These are phyloP conservation scores for Lichtheimia corymbifera DNA, from an alignment of 371 early-diverging fungal genomes.

Conservation along the genomic window DNA sequence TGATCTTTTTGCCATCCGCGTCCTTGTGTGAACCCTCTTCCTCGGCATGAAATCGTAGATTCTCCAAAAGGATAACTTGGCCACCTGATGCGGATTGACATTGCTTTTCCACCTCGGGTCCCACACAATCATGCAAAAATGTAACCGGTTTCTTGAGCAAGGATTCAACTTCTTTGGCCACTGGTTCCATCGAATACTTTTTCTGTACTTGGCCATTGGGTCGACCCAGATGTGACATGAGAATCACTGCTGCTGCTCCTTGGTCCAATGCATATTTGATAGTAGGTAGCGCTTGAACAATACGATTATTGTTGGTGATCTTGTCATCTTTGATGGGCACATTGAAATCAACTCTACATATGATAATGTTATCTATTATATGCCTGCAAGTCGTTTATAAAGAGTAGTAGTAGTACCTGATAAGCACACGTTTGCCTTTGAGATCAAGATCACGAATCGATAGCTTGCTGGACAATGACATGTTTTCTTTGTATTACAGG, in stretches of 20 bases:
- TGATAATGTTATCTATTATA: not conserved
- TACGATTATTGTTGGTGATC: constrained; percentile 96
- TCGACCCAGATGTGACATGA: constrained; percentile 98
- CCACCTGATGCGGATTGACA: constrained; percentile 78
- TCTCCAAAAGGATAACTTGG: constrained; percentile 94
- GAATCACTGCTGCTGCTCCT: constrained; percentile 86
- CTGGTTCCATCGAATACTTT: constrained; percentile 92
- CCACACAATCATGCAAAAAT: constrained; percentile 96
- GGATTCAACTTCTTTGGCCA: constrained; percentile 81
- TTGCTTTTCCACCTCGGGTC: constrained; percentile 81
- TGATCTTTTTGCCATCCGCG: constrained; percentile 84
- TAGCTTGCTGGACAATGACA: constrained; percentile 74
- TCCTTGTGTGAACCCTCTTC: constrained; percentile 97
- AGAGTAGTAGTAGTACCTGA: constrained; percentile 83
- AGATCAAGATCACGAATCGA: constrained; percentile 85
- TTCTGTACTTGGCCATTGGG: constrained; percentile 89
- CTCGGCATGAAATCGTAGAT: constrained; percentile 97
- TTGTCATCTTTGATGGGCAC: constrained; percentile 93
- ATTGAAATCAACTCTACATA: constrained; percentile 95
- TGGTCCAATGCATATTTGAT: constrained; percentile 88
- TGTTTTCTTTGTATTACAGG: constrained; percentile 4
- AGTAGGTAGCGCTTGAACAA: constrained; percentile 94
- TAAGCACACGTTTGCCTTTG: constrained; percentile 86
- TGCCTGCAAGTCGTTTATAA: not conserved
- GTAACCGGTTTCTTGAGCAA: constrained; percentile 85